Evolutionary conservation across 371 early-diverging fungal species (phyloP), one percentile per base, ranked within the genome.

Genomic region (Zopfochytrium polystomum): DNA sequence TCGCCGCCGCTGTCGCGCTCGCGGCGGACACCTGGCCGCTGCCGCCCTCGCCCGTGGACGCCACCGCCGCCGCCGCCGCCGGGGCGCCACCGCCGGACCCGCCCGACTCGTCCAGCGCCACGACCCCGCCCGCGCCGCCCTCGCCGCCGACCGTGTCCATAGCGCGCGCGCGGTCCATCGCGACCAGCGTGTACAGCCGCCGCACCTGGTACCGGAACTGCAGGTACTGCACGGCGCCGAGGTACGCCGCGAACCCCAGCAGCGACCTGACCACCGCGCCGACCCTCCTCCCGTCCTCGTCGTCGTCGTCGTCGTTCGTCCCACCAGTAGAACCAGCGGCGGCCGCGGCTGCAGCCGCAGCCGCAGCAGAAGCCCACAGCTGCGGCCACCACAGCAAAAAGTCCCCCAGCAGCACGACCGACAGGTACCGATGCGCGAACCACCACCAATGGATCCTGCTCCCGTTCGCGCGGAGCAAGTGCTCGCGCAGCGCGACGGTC

Each of bases 381-480:
- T n/a, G n/a, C n/a, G n/a, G n/a, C n/a, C n/a, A n/a, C n/a, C n/a
- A 55, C 7, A 25, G 35, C 45, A 15, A 30, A 30, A 3, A 45
- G n/a, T n/a, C n/a, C n/a, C n/a, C n/a, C n/a, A n/a, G 26, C 26
- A 42, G 22, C 22, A 47, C 44, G 48, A 76, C 66, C 32, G 66
- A 64, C 20, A 78, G 44, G 49, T 76, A 77, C 55, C 80, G 78
- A 60, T 78, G 76, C 27, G 34, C 34, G 23, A 76, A 64, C 78
- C 77, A 81, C 78, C 78, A 78, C 11, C 13, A 53, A 29, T 72
- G 66, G 13, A 78, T 81, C 43, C 73, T 33, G 42, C 69, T 71
- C 25, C 78, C 78, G 60, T 78, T 80, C 25, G 74, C 75, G 9
- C n/a, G n/a, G n/a, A n/a, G n/a, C n/a, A n/a, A n/a, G n/a, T 74